Base-by-base conservation (phyloP, 2,329 filamentous ascomycete genomes). In the Penicillium sp. region DNA sequence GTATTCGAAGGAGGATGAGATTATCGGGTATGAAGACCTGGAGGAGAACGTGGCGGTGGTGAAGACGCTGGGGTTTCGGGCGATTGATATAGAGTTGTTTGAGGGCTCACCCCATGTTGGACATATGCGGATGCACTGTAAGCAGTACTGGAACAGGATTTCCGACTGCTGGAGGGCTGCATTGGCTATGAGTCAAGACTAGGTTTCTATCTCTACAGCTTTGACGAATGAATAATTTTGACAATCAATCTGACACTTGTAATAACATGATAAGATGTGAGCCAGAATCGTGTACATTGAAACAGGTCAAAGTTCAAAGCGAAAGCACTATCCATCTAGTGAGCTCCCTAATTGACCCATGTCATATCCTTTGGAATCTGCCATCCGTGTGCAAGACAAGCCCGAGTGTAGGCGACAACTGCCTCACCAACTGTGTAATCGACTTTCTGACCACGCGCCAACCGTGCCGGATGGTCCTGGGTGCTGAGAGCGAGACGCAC, bases 401-500 rank as follows among this genome's bases (percentile, higher is more conserved):
- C 89, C 53, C 91, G 84, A 33, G 81, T 78, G 69, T 89, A 96
- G 2, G 91, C 92, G 0, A 87, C 83, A 1, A 92, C 79, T 0
- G 92, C 92, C 71, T 96, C 92, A 0, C 71, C 72, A 5, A 91
- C 82, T 0, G 80, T 78, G 69, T 96, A 96, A 62, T 90, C 83
- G 1, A 24, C 55, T 16, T 60, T 11, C 9, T 37, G 46, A 2
- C 40, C 59, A 18, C 82, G 61, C 24, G 83, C 80, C 13, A 96
- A 77, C n/a, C 90, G 84, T 16, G 91, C 93, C 0, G 91, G 91
- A 43, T 73, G 77, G 0, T 95, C 89, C 1, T 79, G 77, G 50
- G 83, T 88, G 55, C 82, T 86, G 14, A 96, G 84, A 0, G 91
- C 91, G 77, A 96, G 78, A 22, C 90, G 87, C 24, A 97, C 87